Conservation (phyloP, 768 basidiomycete genomes). For the Rhodosporidiobolus odoratus region DNA sequence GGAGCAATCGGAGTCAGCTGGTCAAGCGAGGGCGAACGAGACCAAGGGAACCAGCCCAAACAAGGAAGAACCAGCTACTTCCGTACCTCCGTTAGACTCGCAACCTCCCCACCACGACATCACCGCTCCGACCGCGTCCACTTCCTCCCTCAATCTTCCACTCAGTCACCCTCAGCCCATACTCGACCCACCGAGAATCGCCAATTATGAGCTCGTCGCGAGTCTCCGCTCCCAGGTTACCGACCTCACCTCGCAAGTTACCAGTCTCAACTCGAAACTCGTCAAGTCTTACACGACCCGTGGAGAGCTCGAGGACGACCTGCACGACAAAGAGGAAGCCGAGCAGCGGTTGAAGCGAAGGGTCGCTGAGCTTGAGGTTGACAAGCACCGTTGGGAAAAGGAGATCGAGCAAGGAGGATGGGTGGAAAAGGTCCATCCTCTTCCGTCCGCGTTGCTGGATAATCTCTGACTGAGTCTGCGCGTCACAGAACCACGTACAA, state of each 20-base stretch:
- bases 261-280: conserved; percentile 84
- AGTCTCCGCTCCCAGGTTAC: conserved; percentile 74
- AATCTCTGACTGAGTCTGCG: neutral
- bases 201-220: conserved; percentile 55
- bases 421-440: conserved; percentile 64
- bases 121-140: neutral
- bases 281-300: conserved; percentile 86
- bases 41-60: too few species aligned
- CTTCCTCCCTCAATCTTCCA: conserved; percentile 10
- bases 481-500: conserved; percentile 60
- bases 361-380: conserved; percentile 72
- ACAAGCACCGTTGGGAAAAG: conserved; percentile 78
- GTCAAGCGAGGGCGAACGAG: too few species aligned
- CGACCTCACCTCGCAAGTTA: conserved; percentile 82
- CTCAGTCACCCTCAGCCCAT: neutral
- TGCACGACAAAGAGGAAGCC: conserved; percentile 63
- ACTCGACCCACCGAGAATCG: neutral
- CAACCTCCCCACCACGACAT: neutral
- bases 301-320: conserved; percentile 83
- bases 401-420: conserved; percentile 84
- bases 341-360: conserved; percentile 60
- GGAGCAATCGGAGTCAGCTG: too few species aligned
- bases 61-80: neutral
- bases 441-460: neutral
- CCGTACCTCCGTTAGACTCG: neutral